These are phyloP conservation scores for Phalaenopsis aphrodite DNA, from an alignment of 106 monocot genomes.

Conservation along the genomic window DNA sequence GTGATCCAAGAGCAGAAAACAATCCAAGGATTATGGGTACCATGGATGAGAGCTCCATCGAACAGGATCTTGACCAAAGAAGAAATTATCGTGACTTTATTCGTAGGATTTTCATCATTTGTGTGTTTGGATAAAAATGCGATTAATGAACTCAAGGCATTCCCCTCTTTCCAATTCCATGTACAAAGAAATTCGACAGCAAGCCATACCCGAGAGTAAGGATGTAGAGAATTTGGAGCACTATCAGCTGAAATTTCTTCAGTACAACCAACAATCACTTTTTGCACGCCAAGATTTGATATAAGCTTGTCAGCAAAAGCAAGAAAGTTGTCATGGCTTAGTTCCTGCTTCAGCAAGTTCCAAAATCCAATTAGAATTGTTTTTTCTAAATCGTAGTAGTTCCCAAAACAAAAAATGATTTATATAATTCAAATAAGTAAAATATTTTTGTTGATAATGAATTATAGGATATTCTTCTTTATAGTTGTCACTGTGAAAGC, in stretches of 20 bases:
- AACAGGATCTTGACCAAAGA: conserved; percentile 52
- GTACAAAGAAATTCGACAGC: conserved; percentile 89
- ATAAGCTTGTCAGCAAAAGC: conserved; percentile 66
- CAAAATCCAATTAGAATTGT: conserved; percentile 5
- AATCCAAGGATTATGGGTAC: conserved; percentile 23
- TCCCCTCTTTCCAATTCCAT: conserved; percentile 70
- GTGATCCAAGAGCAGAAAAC: conserved; percentile 58
- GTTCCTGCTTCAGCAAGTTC: conserved; percentile 34
- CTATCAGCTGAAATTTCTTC: conserved; percentile 9
- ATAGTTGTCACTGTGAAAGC: too few species aligned
- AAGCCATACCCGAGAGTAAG: conserved; percentile 69
- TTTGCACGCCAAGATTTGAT: conserved; percentile 49
- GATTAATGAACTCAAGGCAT: conserved; percentile 49
- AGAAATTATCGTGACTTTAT: conserved; percentile 18
- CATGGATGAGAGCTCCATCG: conserved; percentile 46
- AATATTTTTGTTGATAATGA: too few species aligned
- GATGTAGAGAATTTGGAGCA: conserved; percentile 9
- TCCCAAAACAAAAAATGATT: not conserved
- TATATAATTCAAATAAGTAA: not conserved
- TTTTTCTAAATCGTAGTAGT: not conserved
- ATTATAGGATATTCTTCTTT: too few species aligned
- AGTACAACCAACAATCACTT: conserved; percentile 39
- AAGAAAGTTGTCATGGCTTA: conserved; percentile 51
- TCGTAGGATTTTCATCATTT: conserved; percentile 17
- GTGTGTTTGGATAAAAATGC: conserved; percentile 48